Evolutionary conservation across 495 filamentous ascomycete genomes (phyloP).

Genomic region (Penicillium ochrochloron): DNA sequence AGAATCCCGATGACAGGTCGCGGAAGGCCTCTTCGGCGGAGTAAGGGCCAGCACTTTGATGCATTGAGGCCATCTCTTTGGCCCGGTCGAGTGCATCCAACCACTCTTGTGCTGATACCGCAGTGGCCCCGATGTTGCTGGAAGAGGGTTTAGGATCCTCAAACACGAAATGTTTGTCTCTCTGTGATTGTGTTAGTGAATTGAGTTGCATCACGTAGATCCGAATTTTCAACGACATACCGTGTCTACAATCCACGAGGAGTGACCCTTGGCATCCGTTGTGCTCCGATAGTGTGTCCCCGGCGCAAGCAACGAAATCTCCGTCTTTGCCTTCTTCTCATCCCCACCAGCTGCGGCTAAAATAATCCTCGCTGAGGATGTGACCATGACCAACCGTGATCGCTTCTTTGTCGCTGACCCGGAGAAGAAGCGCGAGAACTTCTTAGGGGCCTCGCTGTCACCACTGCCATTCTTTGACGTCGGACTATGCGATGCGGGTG

Average conservation of each 20-base stretch:
- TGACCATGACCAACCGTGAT: conserved; percentile 93
- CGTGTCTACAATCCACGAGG: conserved; percentile 90
- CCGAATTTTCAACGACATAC: conserved; percentile 58
- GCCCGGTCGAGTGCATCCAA: conserved; percentile 81
- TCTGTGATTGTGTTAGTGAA: conserved; percentile 52
- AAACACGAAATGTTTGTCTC: conserved; percentile 89
- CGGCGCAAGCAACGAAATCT: conserved; percentile 75
- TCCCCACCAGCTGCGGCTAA: conserved; percentile 92
- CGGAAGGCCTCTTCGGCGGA: conserved; percentile 71
- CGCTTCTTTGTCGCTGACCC: conserved; percentile 89
- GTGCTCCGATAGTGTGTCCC: conserved; percentile 79
- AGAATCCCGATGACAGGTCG: conserved; percentile 71
- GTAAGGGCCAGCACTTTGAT: conserved; percentile 68
- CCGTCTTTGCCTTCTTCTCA: conserved; percentile 92
- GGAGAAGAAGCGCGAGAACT: conserved; percentile 90
- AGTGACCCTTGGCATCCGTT: conserved; percentile 79
- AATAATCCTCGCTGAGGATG: conserved; percentile 85
- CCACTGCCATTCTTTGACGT: conserved; percentile 65
- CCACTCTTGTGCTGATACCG: conserved; percentile 77
- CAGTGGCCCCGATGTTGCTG: conserved; percentile 48
- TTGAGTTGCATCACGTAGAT: conserved; percentile 4
- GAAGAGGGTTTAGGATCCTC: conserved; percentile 80
- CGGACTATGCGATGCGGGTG: conserved; percentile 70
- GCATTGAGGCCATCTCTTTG: conserved; percentile 76
- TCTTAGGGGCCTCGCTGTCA: conserved; percentile 70